Conservation (phyloP, 768 basidiomycete species). For the Naganishia onofrii region DNA sequence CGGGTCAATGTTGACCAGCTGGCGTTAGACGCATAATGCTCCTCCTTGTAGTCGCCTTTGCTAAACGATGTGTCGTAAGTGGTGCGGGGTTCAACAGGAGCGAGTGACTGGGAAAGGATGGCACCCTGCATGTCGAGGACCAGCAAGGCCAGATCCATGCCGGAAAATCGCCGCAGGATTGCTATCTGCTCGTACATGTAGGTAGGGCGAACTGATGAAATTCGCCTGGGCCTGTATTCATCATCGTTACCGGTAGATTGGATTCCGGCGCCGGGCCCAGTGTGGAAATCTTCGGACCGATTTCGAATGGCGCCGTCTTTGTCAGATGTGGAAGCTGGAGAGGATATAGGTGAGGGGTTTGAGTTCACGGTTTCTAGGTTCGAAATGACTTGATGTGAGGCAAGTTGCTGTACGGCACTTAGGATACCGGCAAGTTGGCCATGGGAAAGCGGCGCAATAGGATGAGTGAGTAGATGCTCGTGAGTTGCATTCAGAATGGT, state of each 20-base stretch:
- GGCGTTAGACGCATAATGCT: constrained; percentile 21
- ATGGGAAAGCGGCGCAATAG: constrained; percentile 31
- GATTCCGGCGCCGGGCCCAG: constrained; percentile 30
- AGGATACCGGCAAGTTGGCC: constrained; percentile 27
- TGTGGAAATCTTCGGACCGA: constrained; percentile 15
- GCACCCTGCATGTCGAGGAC: constrained; percentile 23
- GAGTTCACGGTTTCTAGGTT: constrained; percentile 33
- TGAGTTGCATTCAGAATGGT: constrained; percentile 39
- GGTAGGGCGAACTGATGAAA: neutral
- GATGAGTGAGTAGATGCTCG: constrained; percentile 34
- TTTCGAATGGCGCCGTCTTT: constrained; percentile 25
- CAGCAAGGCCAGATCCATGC: constrained; percentile 7
- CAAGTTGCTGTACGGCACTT: constrained; percentile 31
- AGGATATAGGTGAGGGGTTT: constrained; percentile 34
- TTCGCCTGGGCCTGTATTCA: neutral
- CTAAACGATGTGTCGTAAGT: neutral
- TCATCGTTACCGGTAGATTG: neutral
- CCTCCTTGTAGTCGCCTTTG: constrained; percentile 1
- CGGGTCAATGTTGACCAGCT: constrained; percentile 14
- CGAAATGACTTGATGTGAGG: constrained; percentile 39
- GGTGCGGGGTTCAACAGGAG: neutral
- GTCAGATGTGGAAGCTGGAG: constrained; percentile 29
- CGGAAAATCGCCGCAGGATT: constrained; percentile 23
- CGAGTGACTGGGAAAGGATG: constrained; percentile 20
- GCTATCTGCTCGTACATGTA: constrained; percentile 12